Percentiles rank a stretch among this genome's conserved stretches.
Conservation (phyloP, 371 early-diverging fungal species). For the Rhizopus microsporus region DNA sequence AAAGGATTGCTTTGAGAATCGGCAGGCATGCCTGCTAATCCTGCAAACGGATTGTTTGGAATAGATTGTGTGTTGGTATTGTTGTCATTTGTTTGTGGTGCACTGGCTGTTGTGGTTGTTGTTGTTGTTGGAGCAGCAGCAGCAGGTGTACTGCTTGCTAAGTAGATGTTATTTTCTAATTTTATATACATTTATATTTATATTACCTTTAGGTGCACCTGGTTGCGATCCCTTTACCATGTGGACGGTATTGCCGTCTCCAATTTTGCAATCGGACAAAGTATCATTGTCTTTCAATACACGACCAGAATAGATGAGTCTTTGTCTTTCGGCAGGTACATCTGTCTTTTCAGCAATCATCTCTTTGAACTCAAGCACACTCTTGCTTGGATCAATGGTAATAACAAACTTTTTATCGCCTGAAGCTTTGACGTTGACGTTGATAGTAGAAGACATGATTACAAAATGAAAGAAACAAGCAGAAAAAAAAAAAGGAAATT, state of each 20-base stretch:
- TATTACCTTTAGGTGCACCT: constrained; percentile 35
- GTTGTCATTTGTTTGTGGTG: constrained; percentile 17
- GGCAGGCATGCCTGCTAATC: constrained; percentile 40
- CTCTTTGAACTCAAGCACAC: constrained; percentile 77
- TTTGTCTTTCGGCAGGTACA: constrained; percentile 80
- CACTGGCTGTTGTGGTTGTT: constrained; percentile 25
- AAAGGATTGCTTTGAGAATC: constrained; percentile 54
- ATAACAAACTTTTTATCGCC: constrained; percentile 81
- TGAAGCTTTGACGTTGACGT: constrained; percentile 81
- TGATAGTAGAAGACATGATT: constrained; percentile 41
- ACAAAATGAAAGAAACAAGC: constrained; percentile 7
- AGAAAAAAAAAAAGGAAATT: constrained; percentile 5
- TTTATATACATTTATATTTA: neutral
- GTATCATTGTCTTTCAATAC: constrained; percentile 92
- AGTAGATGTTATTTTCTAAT: constrained; percentile 2
- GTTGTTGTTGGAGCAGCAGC: constrained; percentile 29
- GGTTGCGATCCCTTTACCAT: constrained; percentile 74
- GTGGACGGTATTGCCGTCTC: constrained; percentile 79
- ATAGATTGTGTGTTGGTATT: constrained; percentile 18
- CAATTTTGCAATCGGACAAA: constrained; percentile 79
- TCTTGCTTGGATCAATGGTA: constrained; percentile 62
- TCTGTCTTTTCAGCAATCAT: constrained; percentile 70
- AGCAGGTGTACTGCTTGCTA: constrained; percentile 24
- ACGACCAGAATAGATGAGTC: constrained; percentile 92
- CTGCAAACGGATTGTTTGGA: constrained; percentile 39